Conservation (phyloP, 2,329 filamentous ascomycete genomes). For the Arthroderma sp. region DNA sequence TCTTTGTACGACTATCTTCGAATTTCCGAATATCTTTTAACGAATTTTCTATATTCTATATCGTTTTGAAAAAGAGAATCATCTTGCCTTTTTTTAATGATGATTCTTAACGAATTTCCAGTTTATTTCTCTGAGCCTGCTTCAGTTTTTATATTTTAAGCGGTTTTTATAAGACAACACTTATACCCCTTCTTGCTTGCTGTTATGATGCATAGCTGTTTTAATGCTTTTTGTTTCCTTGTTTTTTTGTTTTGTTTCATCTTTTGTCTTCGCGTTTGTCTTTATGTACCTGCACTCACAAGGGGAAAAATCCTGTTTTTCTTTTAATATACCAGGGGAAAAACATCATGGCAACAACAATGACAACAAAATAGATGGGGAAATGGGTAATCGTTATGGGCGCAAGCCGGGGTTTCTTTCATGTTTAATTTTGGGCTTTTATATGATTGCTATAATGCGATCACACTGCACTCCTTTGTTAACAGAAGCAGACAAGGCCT, state of each 20-base stretch:
- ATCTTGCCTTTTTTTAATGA: neutral
- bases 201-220: slow-evolving; percentile 3
- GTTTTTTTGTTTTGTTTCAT: neutral
- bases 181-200: neutral
- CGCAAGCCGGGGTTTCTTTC: neutral
- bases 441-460: neutral
- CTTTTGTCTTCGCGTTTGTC: slow-evolving; percentile 5
- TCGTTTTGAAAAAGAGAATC: neutral
- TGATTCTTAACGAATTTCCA: neutral
- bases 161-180: slow-evolving; percentile 3
- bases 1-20: neutral
- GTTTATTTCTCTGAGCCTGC: neutral
- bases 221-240: slow-evolving; percentile 1
- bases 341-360: slow-evolving; percentile 4
- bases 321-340: neutral
- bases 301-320: slow-evolving; percentile 5
- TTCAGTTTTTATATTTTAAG: neutral
- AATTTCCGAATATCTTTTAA: neutral
- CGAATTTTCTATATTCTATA: neutral
- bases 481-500: neutral
- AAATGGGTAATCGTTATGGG: neutral
- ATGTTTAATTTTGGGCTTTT: neutral
- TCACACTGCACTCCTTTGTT: neutral
- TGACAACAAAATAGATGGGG: slow-evolving; percentile 3
- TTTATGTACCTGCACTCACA: slow-evolving; percentile 1